A percentile compares a stretch with the other conserved stretches of the same genome.
Conservation (phyloP, 1,139 yeast species). For the Ogataea hybrid region DNA sequence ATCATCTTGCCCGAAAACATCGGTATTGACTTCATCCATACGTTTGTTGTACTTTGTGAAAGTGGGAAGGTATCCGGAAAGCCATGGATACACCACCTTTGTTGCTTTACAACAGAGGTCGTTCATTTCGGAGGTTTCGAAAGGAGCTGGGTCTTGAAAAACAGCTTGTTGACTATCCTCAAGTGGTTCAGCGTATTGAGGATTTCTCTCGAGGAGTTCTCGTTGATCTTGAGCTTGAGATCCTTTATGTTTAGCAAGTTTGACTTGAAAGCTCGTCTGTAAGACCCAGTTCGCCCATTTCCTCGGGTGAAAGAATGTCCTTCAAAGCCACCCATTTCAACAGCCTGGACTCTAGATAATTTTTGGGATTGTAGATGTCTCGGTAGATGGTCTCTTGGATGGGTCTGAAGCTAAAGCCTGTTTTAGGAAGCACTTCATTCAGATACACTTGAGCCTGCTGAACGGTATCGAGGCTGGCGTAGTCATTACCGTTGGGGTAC, state of each 20-base stretch:
- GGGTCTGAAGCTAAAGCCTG: constrained; percentile 26
- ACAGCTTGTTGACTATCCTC: constrained; percentile 26
- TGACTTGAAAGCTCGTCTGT: constrained; percentile 25
- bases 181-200: constrained; percentile 25
- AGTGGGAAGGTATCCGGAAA: constrained; percentile 27
- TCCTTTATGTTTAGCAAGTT: constrained; percentile 21
- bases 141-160: constrained; percentile 15
- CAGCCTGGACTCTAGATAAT: constrained; percentile 26
- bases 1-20: constrained; percentile 14
- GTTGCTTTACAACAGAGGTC: constrained; percentile 14
- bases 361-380: constrained; percentile 28
- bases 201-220: constrained; percentile 25
- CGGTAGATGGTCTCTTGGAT: constrained; percentile 28
- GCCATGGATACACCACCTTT: constrained; percentile 27
- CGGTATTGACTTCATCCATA: constrained; percentile 11
- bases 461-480: constrained; percentile 10
- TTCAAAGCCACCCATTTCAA: constrained; percentile 28
- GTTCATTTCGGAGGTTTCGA: constrained; percentile 9
- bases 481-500: constrained; percentile 20
- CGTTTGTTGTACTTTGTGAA: constrained; percentile 24
- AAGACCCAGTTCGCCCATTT: constrained; percentile 21
- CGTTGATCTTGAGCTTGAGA: constrained; percentile 24
- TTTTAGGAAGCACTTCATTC: constrained; percentile 18
- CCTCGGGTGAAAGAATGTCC: constrained; percentile 22
- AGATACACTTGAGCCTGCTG: constrained; percentile 23